A percentile compares a stretch with the other conserved stretches of the same genome.
phyloP scores from a whole-genome alignment of 1,139 yeast species.

The Meyerozyma sp. region DNA sequence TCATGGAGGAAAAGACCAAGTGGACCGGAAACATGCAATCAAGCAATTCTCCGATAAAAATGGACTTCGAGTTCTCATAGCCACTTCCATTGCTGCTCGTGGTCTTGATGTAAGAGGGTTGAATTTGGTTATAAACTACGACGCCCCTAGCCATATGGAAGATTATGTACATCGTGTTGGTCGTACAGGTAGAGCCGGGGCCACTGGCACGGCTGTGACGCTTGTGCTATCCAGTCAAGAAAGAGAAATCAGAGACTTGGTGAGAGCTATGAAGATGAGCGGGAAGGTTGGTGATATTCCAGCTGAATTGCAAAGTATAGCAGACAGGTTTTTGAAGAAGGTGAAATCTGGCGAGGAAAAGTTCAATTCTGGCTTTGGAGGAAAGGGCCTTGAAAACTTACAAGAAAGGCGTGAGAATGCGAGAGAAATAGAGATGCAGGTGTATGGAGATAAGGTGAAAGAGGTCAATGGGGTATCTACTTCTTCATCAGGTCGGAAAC shows the following conservation, averaged over 20 bases:
- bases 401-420: slow-evolving; percentile 63
- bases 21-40: slow-evolving; percentile 75
- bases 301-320: slow-evolving; percentile 45
- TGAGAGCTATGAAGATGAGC: slow-evolving; percentile 60
- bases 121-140: slow-evolving; percentile 76
- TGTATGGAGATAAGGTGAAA: slow-evolving; percentile 20
- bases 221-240: slow-evolving; percentile 64
- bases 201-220: slow-evolving; percentile 71
- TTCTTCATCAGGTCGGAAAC: slow-evolving; percentile 1
- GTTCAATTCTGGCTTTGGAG: slow-evolving; percentile 79
- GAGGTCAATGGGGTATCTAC: slow-evolving; percentile 2
- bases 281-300: slow-evolving; percentile 44
- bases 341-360: slow-evolving; percentile 68
- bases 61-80: slow-evolving; percentile 59
- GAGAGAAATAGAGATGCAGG: slow-evolving; percentile 44
- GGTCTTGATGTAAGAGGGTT: slow-evolving; percentile 89
- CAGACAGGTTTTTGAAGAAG: slow-evolving; percentile 53
- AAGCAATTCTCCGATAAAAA: slow-evolving; percentile 53
- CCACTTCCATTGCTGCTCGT: slow-evolving; percentile 93
- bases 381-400: slow-evolving; percentile 81
- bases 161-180: slow-evolving; percentile 97
- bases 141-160: slow-evolving; percentile 88
- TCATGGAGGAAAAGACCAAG: slow-evolving; percentile 92
- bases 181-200: slow-evolving; percentile 92
- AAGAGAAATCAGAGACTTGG: slow-evolving; percentile 64